Evolutionary conservation across 495 filamentous ascomycete genomes (phyloP).

Genomic region (Neurospora sp.): DNA sequence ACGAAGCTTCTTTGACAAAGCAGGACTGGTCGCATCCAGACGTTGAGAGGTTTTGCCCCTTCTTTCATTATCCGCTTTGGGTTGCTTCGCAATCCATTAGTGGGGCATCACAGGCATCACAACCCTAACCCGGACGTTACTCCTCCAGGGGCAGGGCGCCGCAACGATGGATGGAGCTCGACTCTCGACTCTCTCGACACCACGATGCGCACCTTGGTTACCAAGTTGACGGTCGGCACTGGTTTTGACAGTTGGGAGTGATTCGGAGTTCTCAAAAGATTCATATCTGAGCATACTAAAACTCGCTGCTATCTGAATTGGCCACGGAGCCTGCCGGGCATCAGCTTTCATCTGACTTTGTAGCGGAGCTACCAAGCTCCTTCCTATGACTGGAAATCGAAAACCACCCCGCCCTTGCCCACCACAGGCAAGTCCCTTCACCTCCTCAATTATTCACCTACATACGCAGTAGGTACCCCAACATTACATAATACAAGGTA

Average conservation of each 20-base stretch:
- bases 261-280: neutral
- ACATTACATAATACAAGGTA: neutral
- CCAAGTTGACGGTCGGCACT: neutral
- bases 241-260: neutral
- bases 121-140: neutral
- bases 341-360: neutral
- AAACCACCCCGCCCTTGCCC: neutral
- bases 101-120: neutral
- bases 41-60: neutral
- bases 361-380: neutral
- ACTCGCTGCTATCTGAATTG: neutral
- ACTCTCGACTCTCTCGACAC: neutral
- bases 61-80: neutral
- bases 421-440: neutral
- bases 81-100: neutral
- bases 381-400: neutral
- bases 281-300: neutral
- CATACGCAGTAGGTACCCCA: neutral
- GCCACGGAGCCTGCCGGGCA: neutral
- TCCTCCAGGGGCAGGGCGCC: neutral
- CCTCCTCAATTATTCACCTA: neutral
- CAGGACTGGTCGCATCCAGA: neutral
- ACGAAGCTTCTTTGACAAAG: neutral
- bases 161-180: neutral
- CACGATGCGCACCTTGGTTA: neutral